phyloP scores from a whole-genome alignment of 176 grass and related monocot species.

The Coix lacrymajobi region DNA sequence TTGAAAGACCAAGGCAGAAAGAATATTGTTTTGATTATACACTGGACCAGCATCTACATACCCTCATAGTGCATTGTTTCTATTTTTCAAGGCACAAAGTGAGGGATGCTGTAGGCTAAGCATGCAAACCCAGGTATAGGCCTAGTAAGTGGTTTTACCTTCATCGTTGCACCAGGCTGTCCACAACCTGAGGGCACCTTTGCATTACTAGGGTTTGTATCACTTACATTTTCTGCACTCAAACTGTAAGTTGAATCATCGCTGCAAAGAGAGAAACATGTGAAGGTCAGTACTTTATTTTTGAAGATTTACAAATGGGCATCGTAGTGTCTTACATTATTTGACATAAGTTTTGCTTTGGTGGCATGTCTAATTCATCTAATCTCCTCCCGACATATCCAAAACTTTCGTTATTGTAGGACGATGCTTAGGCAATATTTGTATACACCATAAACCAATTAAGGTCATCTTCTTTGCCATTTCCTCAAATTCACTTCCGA shows the following conservation, averaged over 20 bases:
- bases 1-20: neutral
- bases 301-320: neutral
- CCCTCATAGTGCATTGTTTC: neutral
- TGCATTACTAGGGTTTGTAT: neutral
- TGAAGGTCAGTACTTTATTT: neutral
- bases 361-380: slow-evolving; percentile 39
- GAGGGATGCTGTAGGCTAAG: neutral
- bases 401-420: slow-evolving; percentile 59
- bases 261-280: neutral
- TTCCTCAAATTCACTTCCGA: slow-evolving; percentile 28
- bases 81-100: no score
- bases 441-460: slow-evolving; percentile 62
- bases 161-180: neutral
- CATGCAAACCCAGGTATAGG: neutral
- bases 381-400: slow-evolving; percentile 51
- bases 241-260: neutral
- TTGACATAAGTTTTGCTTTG: neutral
- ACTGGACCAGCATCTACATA: neutral
- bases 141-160: no score
- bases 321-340: neutral
- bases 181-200: neutral
- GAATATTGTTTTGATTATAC: neutral
- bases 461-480: slow-evolving; percentile 54
- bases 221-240: neutral
- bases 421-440: slow-evolving; percentile 33